Evolutionary conservation across 139 green algal genomes (phyloP).

Genomic region (Chlorella sp.): DNA sequence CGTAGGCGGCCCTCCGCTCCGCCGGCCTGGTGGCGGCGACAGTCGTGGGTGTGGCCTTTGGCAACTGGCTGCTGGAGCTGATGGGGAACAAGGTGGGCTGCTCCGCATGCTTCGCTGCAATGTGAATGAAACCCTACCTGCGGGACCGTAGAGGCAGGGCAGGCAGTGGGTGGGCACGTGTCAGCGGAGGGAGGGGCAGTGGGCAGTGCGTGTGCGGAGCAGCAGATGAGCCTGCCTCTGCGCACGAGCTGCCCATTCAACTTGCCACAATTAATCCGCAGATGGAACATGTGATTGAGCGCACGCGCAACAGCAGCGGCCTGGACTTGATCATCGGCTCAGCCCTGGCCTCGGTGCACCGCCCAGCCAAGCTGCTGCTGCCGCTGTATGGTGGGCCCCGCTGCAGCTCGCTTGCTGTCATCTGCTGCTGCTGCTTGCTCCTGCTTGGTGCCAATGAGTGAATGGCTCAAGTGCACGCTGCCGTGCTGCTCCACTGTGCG

Average conservation of each 20-base stretch:
- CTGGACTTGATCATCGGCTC: neutral
- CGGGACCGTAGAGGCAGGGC: too few species aligned
- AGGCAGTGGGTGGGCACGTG: too few species aligned
- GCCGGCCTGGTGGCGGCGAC: conserved; percentile 13
- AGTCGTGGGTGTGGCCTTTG: neutral
- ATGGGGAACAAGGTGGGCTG: neutral
- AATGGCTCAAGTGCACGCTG: too few species aligned
- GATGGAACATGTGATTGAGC: conserved; percentile 13
- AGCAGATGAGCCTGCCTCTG: too few species aligned
- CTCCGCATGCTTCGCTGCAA: too few species aligned
- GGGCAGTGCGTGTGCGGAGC: too few species aligned
- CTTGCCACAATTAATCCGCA: too few species aligned
- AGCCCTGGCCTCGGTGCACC: conserved; percentile 3
- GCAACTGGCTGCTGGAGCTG: conserved; percentile 17
- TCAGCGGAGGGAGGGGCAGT: too few species aligned
- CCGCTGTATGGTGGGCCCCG: conserved; percentile 3
- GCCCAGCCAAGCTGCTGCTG: conserved; percentile 20
- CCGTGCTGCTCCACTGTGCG: too few species aligned
- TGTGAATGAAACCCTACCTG: too few species aligned
- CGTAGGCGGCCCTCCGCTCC: neutral
- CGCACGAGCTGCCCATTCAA: too few species aligned
- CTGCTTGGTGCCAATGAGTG: neutral
- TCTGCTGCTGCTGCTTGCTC: neutral
- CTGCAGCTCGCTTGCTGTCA: too few species aligned
- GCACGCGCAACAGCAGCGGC: neutral